Base-by-base conservation (phyloP, 148 eudicot species). In the Cornus kousa region DNA sequence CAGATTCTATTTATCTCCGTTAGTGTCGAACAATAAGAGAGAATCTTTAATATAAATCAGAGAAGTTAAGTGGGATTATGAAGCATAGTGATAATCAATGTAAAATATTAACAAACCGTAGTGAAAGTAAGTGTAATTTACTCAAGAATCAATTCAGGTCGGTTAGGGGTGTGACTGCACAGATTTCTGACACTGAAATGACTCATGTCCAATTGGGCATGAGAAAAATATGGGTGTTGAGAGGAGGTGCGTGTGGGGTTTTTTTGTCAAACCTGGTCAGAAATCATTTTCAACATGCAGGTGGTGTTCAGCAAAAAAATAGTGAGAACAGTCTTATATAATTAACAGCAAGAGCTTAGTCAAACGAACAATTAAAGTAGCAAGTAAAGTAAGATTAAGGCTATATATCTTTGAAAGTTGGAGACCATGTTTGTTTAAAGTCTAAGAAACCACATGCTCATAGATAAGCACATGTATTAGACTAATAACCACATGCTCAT, bases 161-260 rank as follows among this genome's bases (percentile, higher is more conserved):
- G 80, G 71, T 76, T 74, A 72, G 67, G 72, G 75, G 78, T 65
- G 80, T 76, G 81, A 81, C 46, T 19, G 32, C 69, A 67, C 80
- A 72, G 66, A 77, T 76, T 33, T 85, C 88, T 85, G 83, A 85
- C 85, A 85, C 2, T 82, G 88, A 85, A 40, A 77, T 72, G 83
- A 85, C 85, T 72, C 64, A 19, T 82, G 66, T 82, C 78, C 82
- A 76, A 79, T 74, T 79, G 57, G 75, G 65, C 76, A 73, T 70
- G 46, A 70, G 71, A 75, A 46, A 43, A 75, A 28, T 28, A 28
- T 28, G 28, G 28, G 28, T 77, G 69, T 75, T 67, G 80, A 64
- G 43, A 48, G 20, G 19, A 32, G 65, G 65, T 13, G 28, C 28
- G 28, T 37, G 39, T 67, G 73, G 73, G 68, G 67, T 40, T 79